Percentiles rank a stretch among this genome's conserved stretches.
These are phyloP conservation scores for Oligophagozyma castellii DNA, from an alignment of 1,139 yeast species.

Conservation along the genomic window DNA sequence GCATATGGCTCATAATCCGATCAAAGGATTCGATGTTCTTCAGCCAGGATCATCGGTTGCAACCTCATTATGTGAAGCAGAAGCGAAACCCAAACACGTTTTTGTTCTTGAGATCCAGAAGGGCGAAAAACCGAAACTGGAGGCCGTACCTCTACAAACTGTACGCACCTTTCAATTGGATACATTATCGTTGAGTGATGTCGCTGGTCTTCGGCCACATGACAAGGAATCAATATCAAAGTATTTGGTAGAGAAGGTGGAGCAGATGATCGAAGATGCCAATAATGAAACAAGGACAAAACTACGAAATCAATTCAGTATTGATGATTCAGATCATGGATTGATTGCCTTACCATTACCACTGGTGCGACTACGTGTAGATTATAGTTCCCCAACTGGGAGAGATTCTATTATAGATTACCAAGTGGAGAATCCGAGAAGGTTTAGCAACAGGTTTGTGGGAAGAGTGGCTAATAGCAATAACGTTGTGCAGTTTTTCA, in stretches of 20 bases:
- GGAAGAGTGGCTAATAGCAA: constrained; percentile 84
- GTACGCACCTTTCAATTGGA: constrained; percentile 76
- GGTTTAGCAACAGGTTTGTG: constrained; percentile 82
- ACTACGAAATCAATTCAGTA: constrained; percentile 15
- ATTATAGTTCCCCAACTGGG: constrained; percentile 47
- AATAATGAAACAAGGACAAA: constrained; percentile 34
- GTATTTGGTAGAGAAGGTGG: constrained; percentile 51
- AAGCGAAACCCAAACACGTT: constrained; percentile 59
- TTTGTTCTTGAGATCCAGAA: constrained; percentile 56
- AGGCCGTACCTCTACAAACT: constrained; percentile 52
- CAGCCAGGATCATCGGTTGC: constrained; percentile 96
- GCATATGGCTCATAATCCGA: constrained; percentile 49
- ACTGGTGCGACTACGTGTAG: constrained; percentile 66
- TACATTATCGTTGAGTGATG: constrained; percentile 42
- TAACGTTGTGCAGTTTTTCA: constrained; percentile 65
- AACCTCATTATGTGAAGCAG: constrained; percentile 81
- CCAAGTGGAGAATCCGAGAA: constrained; percentile 79
- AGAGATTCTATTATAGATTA: constrained; percentile 33
- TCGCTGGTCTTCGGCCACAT: constrained; percentile 46
- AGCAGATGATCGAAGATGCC: constrained; percentile 50
- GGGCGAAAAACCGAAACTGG: constrained; percentile 39
- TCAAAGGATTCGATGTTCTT: constrained; percentile 60
- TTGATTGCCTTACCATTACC: constrained; percentile 46
- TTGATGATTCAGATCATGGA: constrained; percentile 12
- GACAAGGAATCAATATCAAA: constrained; percentile 50